Conservation (phyloP, 768 basidiomycete species). For the Tephrocybe sp. region DNA sequence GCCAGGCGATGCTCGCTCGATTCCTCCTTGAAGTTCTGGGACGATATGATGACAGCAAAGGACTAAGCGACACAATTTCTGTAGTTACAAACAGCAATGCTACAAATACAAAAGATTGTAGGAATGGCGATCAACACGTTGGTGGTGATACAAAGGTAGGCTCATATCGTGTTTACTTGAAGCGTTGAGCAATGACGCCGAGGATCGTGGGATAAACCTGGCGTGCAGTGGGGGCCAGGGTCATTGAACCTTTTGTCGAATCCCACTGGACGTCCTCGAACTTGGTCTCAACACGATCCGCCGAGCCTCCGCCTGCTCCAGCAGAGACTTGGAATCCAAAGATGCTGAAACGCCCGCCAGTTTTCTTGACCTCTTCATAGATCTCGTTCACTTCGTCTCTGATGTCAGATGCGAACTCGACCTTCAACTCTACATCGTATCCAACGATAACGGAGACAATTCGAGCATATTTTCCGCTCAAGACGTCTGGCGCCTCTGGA, state of each 20-base stretch:
- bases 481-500: conserved; percentile 9
- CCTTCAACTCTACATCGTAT: conserved; percentile 11
- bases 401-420: conserved; percentile 2
- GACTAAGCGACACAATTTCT: too few species aligned
- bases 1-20: too few species aligned
- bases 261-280: conserved; percentile 12
- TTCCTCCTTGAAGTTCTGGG: too few species aligned
- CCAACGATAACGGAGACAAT: conserved; percentile 6
- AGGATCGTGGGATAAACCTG: conserved; percentile 12
- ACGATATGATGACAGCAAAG: too few species aligned
- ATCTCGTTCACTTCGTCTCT: conserved; percentile 5
- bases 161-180: background rate
- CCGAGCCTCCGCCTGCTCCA: conserved; percentile 1
- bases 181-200: conserved; percentile 9
- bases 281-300: background rate
- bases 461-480: conserved; percentile 4
- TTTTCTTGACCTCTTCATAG: conserved; percentile 9
- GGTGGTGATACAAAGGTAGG: too few species aligned
- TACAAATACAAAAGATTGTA: too few species aligned
- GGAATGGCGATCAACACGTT: too few species aligned
- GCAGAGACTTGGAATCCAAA: conserved; percentile 8
- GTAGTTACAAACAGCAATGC: too few species aligned
- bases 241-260: conserved; percentile 6
- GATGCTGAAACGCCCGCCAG: conserved; percentile 6
- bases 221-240: conserved; percentile 5